Base-by-base conservation (phyloP, 352 stramenopile genomes). In the Phytophthora rubi region DNA sequence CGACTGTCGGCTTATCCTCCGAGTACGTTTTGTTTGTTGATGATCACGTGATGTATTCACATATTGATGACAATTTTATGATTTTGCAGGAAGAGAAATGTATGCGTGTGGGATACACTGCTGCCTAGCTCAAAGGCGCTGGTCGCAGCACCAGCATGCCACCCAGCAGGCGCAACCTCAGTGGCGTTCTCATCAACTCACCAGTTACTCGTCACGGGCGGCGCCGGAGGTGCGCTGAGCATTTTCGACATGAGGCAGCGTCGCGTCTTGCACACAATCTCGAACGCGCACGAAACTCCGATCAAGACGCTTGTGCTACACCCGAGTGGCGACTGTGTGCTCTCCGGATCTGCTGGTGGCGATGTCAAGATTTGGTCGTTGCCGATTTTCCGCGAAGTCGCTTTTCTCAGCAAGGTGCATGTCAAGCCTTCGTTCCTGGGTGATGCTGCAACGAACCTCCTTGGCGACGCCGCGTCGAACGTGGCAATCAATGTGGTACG, bases 331-430 rank as follows among this genome's bases (percentile, higher is more conserved):
- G 76, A 88, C n/a, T 97, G 86, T 45, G 74, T 97, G 53, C 77
- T 97, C 7, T 95, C 89, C 15, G 89, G 89, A 6, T 95, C 89
- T 0, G 86, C 89, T 26, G 87, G 85, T 18, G 89, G 89, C 5
- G 89, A 95, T 56, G 77, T 97, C 49, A 97, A 97, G 77, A 94
- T 96, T 54, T 96, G 89, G 89, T 92, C 89, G 13, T 66, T 96
- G 26, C 88, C 89, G 10, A 88, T 95, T 47, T 96, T 96, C 65
- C 81, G 89, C 16, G 88, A 96, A 62, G 67, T 95, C n/a, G 80
- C 81, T 12, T 78, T 82, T 49, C 68, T 92, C 18, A 81, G 64
- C 59, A 96, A 94, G 68, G 77, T 94, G 26, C 84, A 94, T 66
- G 75, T 86, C 21, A 94, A 93, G 68, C 82, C 87, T 59, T 93